Percentiles rank a stretch among this genome's conserved stretches.
Conservation (phyloP, 805 yeast genomes). For the Candida coleopterorum region DNA sequence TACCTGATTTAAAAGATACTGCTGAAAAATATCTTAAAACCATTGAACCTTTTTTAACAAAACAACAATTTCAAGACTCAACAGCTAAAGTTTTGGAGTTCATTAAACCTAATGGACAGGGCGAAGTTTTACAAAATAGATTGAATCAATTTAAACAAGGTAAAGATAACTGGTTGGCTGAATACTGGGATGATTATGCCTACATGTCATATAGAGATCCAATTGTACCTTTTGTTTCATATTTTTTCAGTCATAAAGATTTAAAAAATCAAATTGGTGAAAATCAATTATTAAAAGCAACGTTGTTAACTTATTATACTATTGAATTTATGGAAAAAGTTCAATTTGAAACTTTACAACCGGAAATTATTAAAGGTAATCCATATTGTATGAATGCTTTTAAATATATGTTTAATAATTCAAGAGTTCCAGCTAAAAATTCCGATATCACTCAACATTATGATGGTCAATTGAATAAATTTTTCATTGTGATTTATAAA, state of each 20-base stretch:
- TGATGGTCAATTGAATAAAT: slow-evolving; percentile 50
- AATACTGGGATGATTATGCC: slow-evolving; percentile 93
- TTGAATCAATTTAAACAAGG: slow-evolving; percentile 52
- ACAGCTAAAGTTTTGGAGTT: slow-evolving; percentile 65
- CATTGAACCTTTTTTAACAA: slow-evolving; percentile 60
- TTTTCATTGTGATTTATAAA: slow-evolving; percentile 66
- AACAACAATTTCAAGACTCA: slow-evolving; percentile 45
- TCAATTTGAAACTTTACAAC: slow-evolving; percentile 69
- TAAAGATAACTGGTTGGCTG: slow-evolving; percentile 83
- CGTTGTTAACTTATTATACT: slow-evolving; percentile 65
- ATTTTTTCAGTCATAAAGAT: slow-evolving; percentile 82
- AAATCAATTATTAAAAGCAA: slow-evolving; percentile 68
- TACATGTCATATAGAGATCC: slow-evolving; percentile 90
- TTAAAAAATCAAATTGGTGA: slow-evolving; percentile 51
- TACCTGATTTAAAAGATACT: slow-evolving; percentile 74
- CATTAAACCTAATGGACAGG: slow-evolving; percentile 45
- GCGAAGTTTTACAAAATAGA: slow-evolving; percentile 64
- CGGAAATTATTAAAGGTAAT: slow-evolving; percentile 69
- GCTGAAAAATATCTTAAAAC: slow-evolving; percentile 64
- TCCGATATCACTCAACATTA: slow-evolving; percentile 60
- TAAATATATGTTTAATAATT: slow-evolving; percentile 84
- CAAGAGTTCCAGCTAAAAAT: slow-evolving; percentile 68
- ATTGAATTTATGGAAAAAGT: slow-evolving; percentile 62
- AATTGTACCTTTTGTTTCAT: slow-evolving; percentile 89
- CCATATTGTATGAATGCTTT: slow-evolving; percentile 97